Evolutionary conservation across 768 basidiomycete species (phyloP).

Genomic region (Termitomyces sp.): DNA sequence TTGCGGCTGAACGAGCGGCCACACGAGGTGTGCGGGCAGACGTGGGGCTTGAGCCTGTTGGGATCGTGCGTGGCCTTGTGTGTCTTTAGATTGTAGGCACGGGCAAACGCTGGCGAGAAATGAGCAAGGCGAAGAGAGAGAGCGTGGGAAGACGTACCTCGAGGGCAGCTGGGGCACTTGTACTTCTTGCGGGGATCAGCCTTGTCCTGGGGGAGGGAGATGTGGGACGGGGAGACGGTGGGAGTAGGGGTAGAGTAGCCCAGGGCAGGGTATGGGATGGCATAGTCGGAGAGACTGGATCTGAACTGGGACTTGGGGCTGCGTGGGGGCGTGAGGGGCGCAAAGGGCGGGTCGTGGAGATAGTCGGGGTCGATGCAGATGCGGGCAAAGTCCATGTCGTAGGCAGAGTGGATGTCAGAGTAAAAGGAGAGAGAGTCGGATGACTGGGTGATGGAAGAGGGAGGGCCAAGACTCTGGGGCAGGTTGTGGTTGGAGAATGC

Average conservation of each 20-base stretch:
- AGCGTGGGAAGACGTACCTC: constrained; percentile 41
- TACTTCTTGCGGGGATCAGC: constrained; percentile 75
- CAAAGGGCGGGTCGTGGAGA: constrained; percentile 46
- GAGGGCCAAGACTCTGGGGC: constrained; percentile 65
- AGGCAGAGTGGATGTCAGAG: constrained; percentile 51
- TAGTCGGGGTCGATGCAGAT: constrained; percentile 41
- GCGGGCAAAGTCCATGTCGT: constrained; percentile 69
- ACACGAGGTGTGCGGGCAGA: constrained; percentile 81
- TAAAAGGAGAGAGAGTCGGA: constrained; percentile 69
- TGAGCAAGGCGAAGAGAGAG: constrained; percentile 4
- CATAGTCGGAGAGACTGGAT: constrained; percentile 60
- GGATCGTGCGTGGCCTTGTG: constrained; percentile 96
- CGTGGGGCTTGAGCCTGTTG: constrained; percentile 82
- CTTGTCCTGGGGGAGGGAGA: constrained; percentile 40
- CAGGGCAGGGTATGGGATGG: no score
- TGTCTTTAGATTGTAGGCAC: constrained; percentile 93
- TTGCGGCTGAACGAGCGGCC: constrained; percentile 91
- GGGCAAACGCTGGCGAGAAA: constrained; percentile 65
- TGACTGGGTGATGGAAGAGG: constrained; percentile 74
- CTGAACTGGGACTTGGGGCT: constrained; percentile 40
- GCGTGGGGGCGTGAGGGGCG: constrained; percentile 50
- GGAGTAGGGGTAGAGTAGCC: no score
- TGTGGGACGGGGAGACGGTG: constrained; percentile 54
- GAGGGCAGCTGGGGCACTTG: constrained; percentile 67
- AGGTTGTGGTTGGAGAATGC: constrained; percentile 51